Conservation (phyloP, 2,329 filamentous ascomycete species). For the Beauveria brongniartii region DNA sequence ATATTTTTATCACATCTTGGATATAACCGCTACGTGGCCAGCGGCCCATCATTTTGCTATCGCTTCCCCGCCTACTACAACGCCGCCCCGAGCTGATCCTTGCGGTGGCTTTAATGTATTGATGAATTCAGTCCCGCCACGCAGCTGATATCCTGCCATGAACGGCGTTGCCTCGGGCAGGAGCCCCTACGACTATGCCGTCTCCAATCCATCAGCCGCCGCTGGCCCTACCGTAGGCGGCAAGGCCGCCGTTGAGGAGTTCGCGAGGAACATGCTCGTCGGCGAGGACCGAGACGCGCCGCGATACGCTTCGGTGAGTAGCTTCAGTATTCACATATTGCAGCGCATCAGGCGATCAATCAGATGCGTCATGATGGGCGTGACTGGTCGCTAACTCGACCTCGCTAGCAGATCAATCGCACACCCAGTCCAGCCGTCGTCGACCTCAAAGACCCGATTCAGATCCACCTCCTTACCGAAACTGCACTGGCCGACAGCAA, state of each 20-base stretch:
- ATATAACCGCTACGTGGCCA: not conserved
- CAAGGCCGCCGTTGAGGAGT: conserved; percentile 50
- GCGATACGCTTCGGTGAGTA: conserved; percentile 49
- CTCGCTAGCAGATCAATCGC: conserved; percentile 38
- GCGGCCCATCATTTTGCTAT: not conserved
- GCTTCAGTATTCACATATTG: not conserved
- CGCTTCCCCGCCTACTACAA: not conserved
- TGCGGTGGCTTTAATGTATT: conserved; percentile 12
- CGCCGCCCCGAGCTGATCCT: conserved; percentile 4
- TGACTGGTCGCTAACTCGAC: not conserved
- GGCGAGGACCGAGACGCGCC: conserved; percentile 46
- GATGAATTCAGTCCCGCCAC: conserved; percentile 1
- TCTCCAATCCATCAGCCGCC: conserved; percentile 23
- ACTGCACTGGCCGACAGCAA: conserved; percentile 86
- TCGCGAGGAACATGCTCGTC: conserved; percentile 46
- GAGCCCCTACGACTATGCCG: conserved; percentile 28
- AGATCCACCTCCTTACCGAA: conserved; percentile 87
- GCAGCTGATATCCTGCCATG: conserved; percentile 23
- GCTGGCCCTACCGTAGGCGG: conserved; percentile 27
- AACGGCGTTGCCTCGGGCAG: conserved; percentile 30
- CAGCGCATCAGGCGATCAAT: not conserved
- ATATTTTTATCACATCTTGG: not conserved
- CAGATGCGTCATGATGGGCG: not conserved
- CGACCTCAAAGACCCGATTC: conserved; percentile 63
- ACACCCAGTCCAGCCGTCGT: conserved; percentile 49